Evolutionary conservation across 345 rosid species (phyloP).

Genomic region (Salix brachista): DNA sequence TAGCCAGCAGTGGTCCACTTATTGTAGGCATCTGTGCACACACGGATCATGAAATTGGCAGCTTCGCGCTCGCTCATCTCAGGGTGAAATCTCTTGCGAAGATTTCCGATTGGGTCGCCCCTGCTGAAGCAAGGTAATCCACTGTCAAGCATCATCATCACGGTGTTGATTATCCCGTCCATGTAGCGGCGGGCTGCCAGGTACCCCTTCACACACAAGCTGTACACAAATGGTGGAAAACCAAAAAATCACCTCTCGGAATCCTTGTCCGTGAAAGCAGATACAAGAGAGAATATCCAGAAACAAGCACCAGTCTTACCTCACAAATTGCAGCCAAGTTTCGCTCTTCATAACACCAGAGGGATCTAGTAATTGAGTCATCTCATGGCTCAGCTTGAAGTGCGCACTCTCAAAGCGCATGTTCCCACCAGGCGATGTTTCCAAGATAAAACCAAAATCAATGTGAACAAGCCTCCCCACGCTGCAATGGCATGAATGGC

Average conservation of each 20-base stretch:
- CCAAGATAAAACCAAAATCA: conserved; percentile 95
- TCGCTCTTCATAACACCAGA: conserved; percentile 93
- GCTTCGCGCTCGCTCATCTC: conserved; percentile 98
- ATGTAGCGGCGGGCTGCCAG: conserved; percentile 79
- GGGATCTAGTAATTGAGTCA: conserved; percentile 95
- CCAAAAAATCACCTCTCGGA: neutral
- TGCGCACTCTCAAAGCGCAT: conserved; percentile 98
- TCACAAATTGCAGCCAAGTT: conserved; percentile 71
- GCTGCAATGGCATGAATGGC: conserved; percentile 39
- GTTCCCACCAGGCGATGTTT: conserved; percentile 92
- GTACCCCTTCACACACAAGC: conserved; percentile 92
- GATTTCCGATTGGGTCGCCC: conserved; percentile 93
- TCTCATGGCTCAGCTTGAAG: conserved; percentile 98
- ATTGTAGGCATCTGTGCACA: conserved; percentile 91
- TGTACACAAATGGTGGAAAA: conserved; percentile 16
- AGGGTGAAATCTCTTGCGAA: conserved; percentile 94
- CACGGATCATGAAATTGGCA: conserved; percentile 80
- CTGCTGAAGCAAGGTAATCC: conserved; percentile 96
- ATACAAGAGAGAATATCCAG: neutral
- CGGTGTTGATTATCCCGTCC: conserved; percentile 88
- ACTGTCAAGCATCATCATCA: conserved; percentile 86
- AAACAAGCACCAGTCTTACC: conserved; percentile 35
- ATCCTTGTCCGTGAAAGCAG: neutral
- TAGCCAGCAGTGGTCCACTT: conserved; percentile 94
- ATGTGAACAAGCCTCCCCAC: conserved; percentile 92